Conservation (phyloP, 371 early-diverging fungal species). For the Circinella minor region DNA sequence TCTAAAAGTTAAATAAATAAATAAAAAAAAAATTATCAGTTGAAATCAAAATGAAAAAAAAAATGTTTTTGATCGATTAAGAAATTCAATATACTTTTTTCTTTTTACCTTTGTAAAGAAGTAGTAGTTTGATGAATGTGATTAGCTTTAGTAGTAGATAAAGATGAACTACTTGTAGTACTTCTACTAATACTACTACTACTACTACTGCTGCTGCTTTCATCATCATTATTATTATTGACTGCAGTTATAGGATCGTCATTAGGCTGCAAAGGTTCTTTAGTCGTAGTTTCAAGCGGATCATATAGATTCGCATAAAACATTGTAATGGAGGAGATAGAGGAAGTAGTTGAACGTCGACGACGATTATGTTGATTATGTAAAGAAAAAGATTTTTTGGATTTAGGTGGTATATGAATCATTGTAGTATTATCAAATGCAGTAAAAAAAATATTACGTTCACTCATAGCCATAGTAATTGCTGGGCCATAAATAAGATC, state of each 20-base stretch:
- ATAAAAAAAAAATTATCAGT: not conserved
- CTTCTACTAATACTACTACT: constrained; percentile 1
- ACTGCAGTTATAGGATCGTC: not conserved
- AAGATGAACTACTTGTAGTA: not conserved
- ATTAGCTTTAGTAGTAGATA: not conserved
- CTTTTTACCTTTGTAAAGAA: constrained; percentile 4
- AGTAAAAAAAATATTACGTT: constrained; percentile 11
- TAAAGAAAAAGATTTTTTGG: not conserved
- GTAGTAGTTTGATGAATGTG: not conserved
- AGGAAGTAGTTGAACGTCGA: not conserved
- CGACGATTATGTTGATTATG: not conserved
- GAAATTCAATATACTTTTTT: not conserved
- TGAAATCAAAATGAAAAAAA: not conserved
- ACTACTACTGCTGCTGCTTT: not conserved
- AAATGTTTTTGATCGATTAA: no score
- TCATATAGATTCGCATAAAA: constrained; percentile 7
- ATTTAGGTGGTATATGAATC: constrained; percentile 7
- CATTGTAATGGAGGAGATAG: not conserved
- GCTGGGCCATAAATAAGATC: constrained; percentile 13
- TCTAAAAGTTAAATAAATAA: not conserved
- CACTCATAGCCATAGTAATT: constrained; percentile 13
- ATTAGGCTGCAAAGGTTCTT: not conserved
- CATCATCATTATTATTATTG: not conserved
- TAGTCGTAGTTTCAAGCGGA: constrained; percentile 10
- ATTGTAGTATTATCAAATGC: not conserved